A percentile compares a stretch with the other conserved stretches of the same genome.
phyloP scores from a whole-genome alignment of 2,329 filamentous ascomycete genomes.

The Mycocentrospora acerina region DNA sequence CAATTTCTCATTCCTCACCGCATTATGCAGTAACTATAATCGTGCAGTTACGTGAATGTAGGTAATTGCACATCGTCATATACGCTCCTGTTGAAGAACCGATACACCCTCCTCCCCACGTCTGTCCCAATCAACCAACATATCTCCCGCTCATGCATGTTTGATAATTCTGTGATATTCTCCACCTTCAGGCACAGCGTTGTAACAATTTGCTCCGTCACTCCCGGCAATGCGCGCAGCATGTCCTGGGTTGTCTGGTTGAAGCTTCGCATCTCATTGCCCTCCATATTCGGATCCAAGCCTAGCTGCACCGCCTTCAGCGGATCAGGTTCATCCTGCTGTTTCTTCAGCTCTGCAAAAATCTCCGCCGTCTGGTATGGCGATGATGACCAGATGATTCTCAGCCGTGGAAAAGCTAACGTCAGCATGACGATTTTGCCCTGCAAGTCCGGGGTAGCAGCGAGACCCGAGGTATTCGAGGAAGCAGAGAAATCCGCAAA shows the following conservation, averaged over 20 bases:
- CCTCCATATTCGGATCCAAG: constrained; percentile 61
- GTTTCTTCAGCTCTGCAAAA: constrained; percentile 88
- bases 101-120: constrained; percentile 71
- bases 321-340: constrained; percentile 87
- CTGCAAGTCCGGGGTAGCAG: constrained; percentile 72
- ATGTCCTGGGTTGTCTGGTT: constrained; percentile 89
- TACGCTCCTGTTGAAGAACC: constrained; percentile 74
- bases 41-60: constrained; percentile 10
- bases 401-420: constrained; percentile 83
- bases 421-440: constrained; percentile 90
- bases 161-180: constrained; percentile 79
- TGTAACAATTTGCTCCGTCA: constrained; percentile 72
- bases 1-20: too few relatives aligned
- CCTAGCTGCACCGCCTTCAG: constrained; percentile 82
- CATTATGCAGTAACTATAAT: neutral
- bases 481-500: constrained; percentile 48
- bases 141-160: constrained; percentile 76
- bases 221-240: constrained; percentile 79
- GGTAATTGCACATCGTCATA: constrained; percentile 35
- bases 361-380: constrained; percentile 98
- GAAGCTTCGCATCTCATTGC: constrained; percentile 66
- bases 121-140: constrained; percentile 74
- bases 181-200: constrained; percentile 71
- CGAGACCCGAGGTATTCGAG: constrained; percentile 59
- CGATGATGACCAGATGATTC: constrained; percentile 90